Evolutionary conservation across 768 basidiomycete species (phyloP), one percentile per base, ranked within the genome.

Genomic region (Amanita fuliginea): DNA sequence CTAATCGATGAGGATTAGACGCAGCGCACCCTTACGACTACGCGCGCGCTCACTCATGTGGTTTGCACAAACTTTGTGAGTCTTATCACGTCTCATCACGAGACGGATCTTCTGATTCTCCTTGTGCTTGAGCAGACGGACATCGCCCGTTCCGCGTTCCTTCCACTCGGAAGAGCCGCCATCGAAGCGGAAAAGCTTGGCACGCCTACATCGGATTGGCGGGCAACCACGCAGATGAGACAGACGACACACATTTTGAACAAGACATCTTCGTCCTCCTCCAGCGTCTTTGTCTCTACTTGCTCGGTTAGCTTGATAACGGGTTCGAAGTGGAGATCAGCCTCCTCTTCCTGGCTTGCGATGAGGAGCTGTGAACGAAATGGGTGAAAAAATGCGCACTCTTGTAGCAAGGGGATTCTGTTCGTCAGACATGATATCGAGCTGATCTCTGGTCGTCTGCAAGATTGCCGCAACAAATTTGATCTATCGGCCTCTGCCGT

Each of bases 51-150:
- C 60, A 97, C 96, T 81, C 56, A 80, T 69, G 70, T 98, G 96
- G 73, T 99, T 99, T 51, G 96, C 96, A 68, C 96, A 98, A 69
- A 98, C 94, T 69, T 99, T 98, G 68, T 92, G 77, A 42, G 96
- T 99, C 82, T 97, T 97, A 77, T 99, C 96, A 68, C 96, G 88
- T 71, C 95, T 77, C 96, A 99, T 99, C 65, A 99, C 92, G 54
- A 99, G 79, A 54, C 96, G 80, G 61, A 95, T 76, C 69, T 94
- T 97, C 74, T 85, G 83, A 44, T 83, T 85, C 62, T 81, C 80
- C 67, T 86, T 91, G 75, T 96, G 89, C 58, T 80, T 72, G 55
- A 99, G 81, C 50, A 99, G 76, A 64, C 91, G 86, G 56, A 91
- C 93, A 65, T 95, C 92, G 41, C 95, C 95, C 13, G 94, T 98